Evolutionary conservation across 2,329 filamentous ascomycete species (phyloP), one percentile per base, ranked within the genome.

Genomic region (Calonectria hongkongensis): DNA sequence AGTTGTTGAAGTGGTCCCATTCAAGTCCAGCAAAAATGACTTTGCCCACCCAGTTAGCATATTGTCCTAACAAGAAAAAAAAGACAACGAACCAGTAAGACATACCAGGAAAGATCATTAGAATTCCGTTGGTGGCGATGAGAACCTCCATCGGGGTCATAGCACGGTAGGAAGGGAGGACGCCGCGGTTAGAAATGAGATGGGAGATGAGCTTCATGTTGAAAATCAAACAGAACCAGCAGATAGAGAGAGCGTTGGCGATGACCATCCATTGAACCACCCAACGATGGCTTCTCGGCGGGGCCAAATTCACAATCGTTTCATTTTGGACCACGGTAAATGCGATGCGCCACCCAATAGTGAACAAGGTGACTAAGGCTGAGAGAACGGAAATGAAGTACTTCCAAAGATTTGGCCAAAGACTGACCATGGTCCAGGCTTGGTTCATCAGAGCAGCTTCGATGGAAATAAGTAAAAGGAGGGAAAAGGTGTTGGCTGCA

Each of bases 171-270:
- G 82, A 82, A 0, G 86, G 85, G 1, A 91, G 82, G 8, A 91
- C 79, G 58, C 85, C 86, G 30, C 88, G 83, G 74, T 88, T 88
- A 10, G 82, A 79, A 51, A 85, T 80, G 72, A 91, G 84, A 77
- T 91, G 89, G 25, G 82, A 76, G 63, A 87, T 79, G 12, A 91
- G 83, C 69, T 89, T 87, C 68, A 85, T 74, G 78, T 89, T 89
- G 83, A 91, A 91, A 43, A 91, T 76, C 47, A 87, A 86, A 76
- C 88, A 90, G 82, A 89, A 91, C 86, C 88, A 91, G 72, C 83
- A 85, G 41, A 88, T 86, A 18, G 84, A 86, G 13, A 83, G 73
- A 21, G 83, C 82, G n/a, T 85, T 85, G 60, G 84, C 79, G 43
- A 86, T 82, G 33, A 86, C 79, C 33, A 84, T 84, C 36, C 81